Evolutionary conservation across 441 rosid genomes (phyloP).

Genomic region (Euphorbia schlechtendalii): DNA sequence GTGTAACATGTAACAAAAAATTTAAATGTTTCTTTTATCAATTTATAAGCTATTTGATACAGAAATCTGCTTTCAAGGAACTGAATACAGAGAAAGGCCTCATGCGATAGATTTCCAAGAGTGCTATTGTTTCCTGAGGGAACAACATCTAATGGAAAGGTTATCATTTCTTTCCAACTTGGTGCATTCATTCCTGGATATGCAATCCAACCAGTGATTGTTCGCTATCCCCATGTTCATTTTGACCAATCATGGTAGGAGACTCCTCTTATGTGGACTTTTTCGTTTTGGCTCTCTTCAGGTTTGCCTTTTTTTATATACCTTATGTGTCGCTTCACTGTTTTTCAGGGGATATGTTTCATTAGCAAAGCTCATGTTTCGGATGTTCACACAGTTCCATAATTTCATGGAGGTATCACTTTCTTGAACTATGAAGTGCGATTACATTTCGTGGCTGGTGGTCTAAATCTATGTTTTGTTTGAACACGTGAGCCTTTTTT

Average conservation of each 20-base stretch:
- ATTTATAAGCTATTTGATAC: slow-evolving; percentile 86
- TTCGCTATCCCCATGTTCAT: slow-evolving; percentile 94
- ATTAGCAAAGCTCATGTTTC: slow-evolving; percentile 74
- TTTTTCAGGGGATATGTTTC: slow-evolving; percentile 74
- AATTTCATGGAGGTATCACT: slow-evolving; percentile 86
- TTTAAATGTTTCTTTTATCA: slow-evolving; percentile 44
- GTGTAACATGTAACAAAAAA: slow-evolving; percentile 20
- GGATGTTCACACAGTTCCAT: slow-evolving; percentile 98
- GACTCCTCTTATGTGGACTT: slow-evolving; percentile 12
- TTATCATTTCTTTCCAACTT: slow-evolving; percentile 80
- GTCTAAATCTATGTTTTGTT: not conserved
- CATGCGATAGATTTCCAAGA: slow-evolving; percentile 70
- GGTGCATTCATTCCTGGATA: slow-evolving; percentile 91
- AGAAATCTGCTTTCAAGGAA: slow-evolving; percentile 87
- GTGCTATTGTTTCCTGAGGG: slow-evolving; percentile 95
- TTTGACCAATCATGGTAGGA: slow-evolving; percentile 96
- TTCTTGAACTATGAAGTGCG: slow-evolving; percentile 9
- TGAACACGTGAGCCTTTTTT: slow-evolving; percentile 10
- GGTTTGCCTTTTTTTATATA: not conserved
- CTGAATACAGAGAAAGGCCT: slow-evolving; percentile 97
- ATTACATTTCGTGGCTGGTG: not conserved
- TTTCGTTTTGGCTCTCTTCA: slow-evolving; percentile 2
- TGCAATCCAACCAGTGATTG: slow-evolving; percentile 81
- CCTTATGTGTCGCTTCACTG: slow-evolving; percentile 11
- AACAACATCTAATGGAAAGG: slow-evolving; percentile 89